Base-by-base conservation (phyloP, 106 monocot genomes). In the Allium cepa region DNA sequence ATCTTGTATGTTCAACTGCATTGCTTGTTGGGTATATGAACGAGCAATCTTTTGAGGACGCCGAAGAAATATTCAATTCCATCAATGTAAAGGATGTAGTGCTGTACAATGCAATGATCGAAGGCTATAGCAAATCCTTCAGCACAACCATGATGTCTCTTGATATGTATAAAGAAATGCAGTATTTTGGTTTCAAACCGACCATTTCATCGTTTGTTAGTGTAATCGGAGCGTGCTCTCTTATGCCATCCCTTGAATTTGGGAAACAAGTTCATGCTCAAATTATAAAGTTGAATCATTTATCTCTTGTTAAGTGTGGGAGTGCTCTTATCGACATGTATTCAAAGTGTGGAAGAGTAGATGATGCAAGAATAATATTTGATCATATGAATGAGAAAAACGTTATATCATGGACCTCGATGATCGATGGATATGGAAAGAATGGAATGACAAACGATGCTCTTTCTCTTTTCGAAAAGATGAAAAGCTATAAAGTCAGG, bases 351-450 rank as follows among this genome's bases (percentile, higher is more conserved):
- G 99, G 90, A 2, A 53, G 72, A 36, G 60, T 79, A 1, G 84
- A 83, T 47, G 84, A 93, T 59, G 89, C 89, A 1, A 53, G 87
- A 57, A 76, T 60, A 68, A 51, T 83, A 53, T 99, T 99, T 36
- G 79, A 93, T 61, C 26, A 22, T 12, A 86, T 90, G 88, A 67
- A 26, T 7, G 80, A 79, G 50, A 87, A 75, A 76, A 99, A 93
- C 62, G 92, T 99, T 9, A 59, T 99, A 53, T 80, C 92, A 11
- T 99, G 97, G 99, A 93, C 92, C 3, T 82, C 92, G 16, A 87
- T 99, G 87, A 93, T 99, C 17, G 99, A 99, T 72, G 99, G 99
- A 22, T 99, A 93, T 60, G 99, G 99, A 14, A 89, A 85, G 73
- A 87, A 99, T 77, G 92, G 99, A 14, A 70, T 71, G 10, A 64